Conservation (phyloP, 371 early-diverging fungal species). For the Rhizomucor miehei region DNA sequence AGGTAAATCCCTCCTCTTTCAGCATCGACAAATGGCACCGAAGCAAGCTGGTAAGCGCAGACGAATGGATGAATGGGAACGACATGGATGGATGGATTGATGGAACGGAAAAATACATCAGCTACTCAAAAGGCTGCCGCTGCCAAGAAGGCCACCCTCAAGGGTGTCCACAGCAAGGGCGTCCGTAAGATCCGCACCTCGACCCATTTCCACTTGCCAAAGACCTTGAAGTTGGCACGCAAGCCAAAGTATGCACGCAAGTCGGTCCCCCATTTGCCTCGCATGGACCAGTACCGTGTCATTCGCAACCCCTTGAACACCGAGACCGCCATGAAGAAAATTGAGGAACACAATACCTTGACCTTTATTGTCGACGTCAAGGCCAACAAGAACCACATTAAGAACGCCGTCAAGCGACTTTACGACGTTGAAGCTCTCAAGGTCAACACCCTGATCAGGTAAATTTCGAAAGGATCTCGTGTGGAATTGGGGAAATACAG, state of each 20-base stretch:
- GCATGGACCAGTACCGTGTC: constrained; percentile 87
- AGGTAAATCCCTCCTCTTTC: too few relatives aligned
- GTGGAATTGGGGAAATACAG: background rate
- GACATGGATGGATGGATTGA: too few relatives aligned
- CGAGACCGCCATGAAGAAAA: constrained; percentile 98
- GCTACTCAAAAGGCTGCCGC: constrained; percentile 54
- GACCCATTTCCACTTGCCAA: constrained; percentile 93
- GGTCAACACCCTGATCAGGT: constrained; percentile 97
- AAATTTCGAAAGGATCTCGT: constrained; percentile 2
- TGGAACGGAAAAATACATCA: too few relatives aligned
- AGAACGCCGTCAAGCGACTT: constrained; percentile 93
- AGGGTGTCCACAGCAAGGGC: constrained; percentile 82
- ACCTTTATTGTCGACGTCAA: constrained; percentile 96
- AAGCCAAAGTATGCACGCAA: constrained; percentile 92
- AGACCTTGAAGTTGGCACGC: constrained; percentile 88
- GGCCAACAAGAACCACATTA: constrained; percentile 98
- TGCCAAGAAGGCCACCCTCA: constrained; percentile 89
- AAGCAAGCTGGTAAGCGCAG: too few relatives aligned
- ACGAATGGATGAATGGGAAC: too few relatives aligned
- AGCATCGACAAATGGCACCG: too few relatives aligned
- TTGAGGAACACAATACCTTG: constrained; percentile 99
- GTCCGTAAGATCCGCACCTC: constrained; percentile 87
- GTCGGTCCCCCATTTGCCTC: constrained; percentile 75
- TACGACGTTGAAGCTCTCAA: constrained; percentile 94
- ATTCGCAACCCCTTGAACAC: constrained; percentile 95